These are phyloP conservation scores for Apiosordaria backusii DNA, from an alignment of 495 filamentous ascomycete genomes.

Conservation along the genomic window DNA sequence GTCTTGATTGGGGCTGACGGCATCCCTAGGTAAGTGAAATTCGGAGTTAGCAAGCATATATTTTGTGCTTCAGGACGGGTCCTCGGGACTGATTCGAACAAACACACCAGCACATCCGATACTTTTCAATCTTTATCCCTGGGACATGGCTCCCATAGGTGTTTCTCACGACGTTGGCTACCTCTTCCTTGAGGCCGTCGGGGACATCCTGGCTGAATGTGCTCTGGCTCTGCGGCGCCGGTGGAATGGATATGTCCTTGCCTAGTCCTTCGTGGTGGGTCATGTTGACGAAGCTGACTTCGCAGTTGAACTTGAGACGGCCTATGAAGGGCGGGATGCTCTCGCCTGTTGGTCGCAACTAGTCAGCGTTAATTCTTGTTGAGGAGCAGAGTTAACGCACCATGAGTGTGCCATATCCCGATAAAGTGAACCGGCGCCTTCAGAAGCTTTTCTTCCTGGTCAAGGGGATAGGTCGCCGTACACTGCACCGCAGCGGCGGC, in stretches of 20 bases:
- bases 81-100: too few relatives aligned
- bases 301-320: slow-evolving; percentile 7
- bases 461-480: slow-evolving; percentile 4
- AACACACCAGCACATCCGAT: slow-evolving; percentile 12
- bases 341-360: too few relatives aligned
- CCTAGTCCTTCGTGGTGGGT: neutral
- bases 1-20: slow-evolving; percentile 47
- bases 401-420: slow-evolving; percentile 6
- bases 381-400: too few relatives aligned
- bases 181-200: slow-evolving; percentile 6
- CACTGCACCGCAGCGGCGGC: slow-evolving; percentile 10
- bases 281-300: slow-evolving; percentile 12
- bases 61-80: neutral
- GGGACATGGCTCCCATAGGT: neutral
- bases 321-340: slow-evolving; percentile 7
- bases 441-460: slow-evolving; percentile 2
- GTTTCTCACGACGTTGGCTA: slow-evolving; percentile 2
- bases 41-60: neutral
- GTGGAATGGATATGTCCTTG: slow-evolving; percentile 8
- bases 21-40: slow-evolving; percentile 26
- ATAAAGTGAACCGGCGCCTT: slow-evolving; percentile 9
- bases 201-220: slow-evolving; percentile 11
- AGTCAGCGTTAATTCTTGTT: too few relatives aligned
- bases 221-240: neutral
- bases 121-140: slow-evolving; percentile 9